A percentile compares a stretch with the other conserved stretches of the same genome.
Evolutionary conservation across 768 basidiomycete genomes (phyloP).

Genomic region (Dentipellis fragilis): DNA sequence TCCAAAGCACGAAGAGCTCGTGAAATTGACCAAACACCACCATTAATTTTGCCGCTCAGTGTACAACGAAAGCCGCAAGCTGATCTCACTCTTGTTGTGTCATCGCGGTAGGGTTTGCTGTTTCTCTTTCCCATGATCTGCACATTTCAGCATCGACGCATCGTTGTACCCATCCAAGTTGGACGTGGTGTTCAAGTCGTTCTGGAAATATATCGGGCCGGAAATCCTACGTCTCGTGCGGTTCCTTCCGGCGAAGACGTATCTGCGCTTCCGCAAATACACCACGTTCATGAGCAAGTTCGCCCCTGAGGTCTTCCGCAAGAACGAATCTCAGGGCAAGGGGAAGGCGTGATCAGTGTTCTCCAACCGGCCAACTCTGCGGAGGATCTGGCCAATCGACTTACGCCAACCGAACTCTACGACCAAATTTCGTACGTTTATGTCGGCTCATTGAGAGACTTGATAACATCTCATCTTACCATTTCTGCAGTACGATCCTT

Average conservation of each 20-base stretch:
- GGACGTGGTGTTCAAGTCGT: conserved; percentile 6
- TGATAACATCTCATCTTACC: background rate
- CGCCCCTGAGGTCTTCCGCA: conserved; percentile 1
- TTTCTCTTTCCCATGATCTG: background rate
- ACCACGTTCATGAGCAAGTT: conserved; percentile 1
- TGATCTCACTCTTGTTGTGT: too few species aligned
- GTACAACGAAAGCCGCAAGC: too few species aligned
- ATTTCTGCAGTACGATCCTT: conserved; percentile 2
- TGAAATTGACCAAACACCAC: background rate
- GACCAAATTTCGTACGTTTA: conserved; percentile 13
- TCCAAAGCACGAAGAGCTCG: too few species aligned
- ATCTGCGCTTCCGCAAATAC: conserved; percentile 8
- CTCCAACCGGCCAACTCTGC: conserved; percentile 10
- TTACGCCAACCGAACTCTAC: conserved; percentile 2
- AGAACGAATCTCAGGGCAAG: conserved; percentile 1
- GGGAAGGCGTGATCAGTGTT: conserved; percentile 9
- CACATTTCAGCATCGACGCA: conserved; percentile 5
- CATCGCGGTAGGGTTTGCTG: too few species aligned
- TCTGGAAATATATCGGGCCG: conserved; percentile 8
- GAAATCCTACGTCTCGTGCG: conserved; percentile 9
- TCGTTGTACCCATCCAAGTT: conserved; percentile 8
- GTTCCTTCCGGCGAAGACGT: conserved; percentile 10
- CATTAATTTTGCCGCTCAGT: too few species aligned
- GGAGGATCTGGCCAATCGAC: background rate
- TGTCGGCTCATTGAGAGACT: too few species aligned